A percentile compares a stretch with the other conserved stretches of the same genome.
Conservation (phyloP, 768 basidiomycete species). For the Rhizopogon sp. region DNA sequence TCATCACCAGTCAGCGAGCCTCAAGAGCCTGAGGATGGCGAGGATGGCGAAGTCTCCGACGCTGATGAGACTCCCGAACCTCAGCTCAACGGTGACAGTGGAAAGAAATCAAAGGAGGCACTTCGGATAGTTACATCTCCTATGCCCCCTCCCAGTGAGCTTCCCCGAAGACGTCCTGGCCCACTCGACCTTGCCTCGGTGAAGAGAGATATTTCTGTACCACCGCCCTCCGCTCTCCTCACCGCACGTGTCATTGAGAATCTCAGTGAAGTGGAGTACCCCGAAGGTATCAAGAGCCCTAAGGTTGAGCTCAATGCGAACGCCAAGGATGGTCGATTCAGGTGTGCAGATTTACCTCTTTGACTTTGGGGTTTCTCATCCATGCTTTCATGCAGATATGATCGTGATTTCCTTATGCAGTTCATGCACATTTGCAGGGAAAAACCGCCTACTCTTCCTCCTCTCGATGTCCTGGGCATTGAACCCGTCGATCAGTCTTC, state of each 20-base stretch:
- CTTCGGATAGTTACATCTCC: conserved; percentile 64
- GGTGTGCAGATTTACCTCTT: conserved; percentile 35
- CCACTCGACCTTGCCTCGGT: conserved; percentile 65
- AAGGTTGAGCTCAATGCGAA: conserved; percentile 79
- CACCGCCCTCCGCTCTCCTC: conserved; percentile 56
- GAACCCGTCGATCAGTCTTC: conserved; percentile 30
- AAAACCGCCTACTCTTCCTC: conserved; percentile 86
- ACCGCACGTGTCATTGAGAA: conserved; percentile 86
- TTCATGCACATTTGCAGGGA: conserved; percentile 95
- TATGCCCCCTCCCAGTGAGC: conserved; percentile 35
- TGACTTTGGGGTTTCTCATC: background rate
- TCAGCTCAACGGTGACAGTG: conserved; percentile 30
- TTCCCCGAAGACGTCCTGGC: conserved; percentile 53
- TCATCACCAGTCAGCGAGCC: conserved; percentile 35
- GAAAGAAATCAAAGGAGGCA: conserved; percentile 44
- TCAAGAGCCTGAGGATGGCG: conserved; percentile 29
- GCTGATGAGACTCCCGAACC: conserved; percentile 23
- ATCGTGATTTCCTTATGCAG: conserved; percentile 95
- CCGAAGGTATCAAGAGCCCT: conserved; percentile 79
- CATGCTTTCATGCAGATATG: conserved; percentile 57
- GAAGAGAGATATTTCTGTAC: conserved; percentile 31
- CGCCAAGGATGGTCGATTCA: conserved; percentile 85
- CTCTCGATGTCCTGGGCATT: conserved; percentile 87
- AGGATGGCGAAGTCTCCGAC: conserved; percentile 33
- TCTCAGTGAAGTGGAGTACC: conserved; percentile 72